phyloP scores from a whole-genome alignment of 2,329 filamentous ascomycete genomes.

The Dactylellina parvicollis region DNA sequence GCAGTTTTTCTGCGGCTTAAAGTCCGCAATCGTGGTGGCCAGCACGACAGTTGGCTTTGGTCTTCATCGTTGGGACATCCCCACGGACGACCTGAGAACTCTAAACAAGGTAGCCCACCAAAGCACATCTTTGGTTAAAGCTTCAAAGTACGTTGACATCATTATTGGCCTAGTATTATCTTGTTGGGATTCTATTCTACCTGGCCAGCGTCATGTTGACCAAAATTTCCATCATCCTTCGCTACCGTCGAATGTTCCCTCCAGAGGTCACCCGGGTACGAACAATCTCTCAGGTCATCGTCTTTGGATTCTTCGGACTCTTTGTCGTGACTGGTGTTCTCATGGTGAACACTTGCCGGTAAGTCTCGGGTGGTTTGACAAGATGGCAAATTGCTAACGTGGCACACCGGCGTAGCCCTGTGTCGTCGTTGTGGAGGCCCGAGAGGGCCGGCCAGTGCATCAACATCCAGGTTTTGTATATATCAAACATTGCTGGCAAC shows the following conservation, averaged over 20 bases:
- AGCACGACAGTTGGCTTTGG: constrained; percentile 23
- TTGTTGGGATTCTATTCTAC: constrained; percentile 24
- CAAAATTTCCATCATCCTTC: constrained; percentile 20
- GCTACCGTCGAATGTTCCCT: constrained; percentile 23
- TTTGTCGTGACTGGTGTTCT: constrained; percentile 2
- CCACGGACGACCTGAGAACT: background rate
- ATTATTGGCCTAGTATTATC: constrained; percentile 3
- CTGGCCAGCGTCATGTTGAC: constrained; percentile 24
- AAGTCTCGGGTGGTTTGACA: background rate
- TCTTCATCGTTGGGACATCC: constrained; percentile 20
- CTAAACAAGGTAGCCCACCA: constrained; percentile 33
- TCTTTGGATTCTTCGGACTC: constrained; percentile 10
- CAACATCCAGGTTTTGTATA: constrained; percentile 22
- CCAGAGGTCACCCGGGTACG: constrained; percentile 28
- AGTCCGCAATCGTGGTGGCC: constrained; percentile 9
- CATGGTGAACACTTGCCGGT: constrained; percentile 29
- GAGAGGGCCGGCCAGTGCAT: constrained; percentile 17
- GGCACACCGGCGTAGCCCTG: constrained; percentile 6
- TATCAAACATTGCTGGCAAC: constrained; percentile 21
- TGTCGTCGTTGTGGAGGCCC: constrained; percentile 2
- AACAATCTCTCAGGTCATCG: constrained; percentile 10
- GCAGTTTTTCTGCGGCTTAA: constrained; percentile 27
- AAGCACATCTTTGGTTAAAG: too few species aligned
- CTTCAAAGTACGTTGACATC: too few species aligned
- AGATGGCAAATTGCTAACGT: background rate